phyloP scores from a whole-genome alignment of 257 asterid genomes.

The Striga asiatica region DNA sequence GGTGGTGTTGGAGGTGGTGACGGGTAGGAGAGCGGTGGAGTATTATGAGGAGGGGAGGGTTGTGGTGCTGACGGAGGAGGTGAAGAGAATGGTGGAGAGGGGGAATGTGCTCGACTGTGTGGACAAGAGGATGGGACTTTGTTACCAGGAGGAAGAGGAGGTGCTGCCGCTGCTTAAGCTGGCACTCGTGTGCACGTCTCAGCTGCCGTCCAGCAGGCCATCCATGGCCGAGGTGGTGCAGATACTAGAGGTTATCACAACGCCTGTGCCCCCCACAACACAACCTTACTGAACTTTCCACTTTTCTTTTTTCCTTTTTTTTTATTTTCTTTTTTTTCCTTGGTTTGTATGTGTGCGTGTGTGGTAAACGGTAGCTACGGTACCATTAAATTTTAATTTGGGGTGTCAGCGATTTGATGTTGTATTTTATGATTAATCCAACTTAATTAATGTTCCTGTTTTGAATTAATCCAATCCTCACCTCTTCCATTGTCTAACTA shows the following conservation, averaged over 20 bases:
- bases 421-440: no score
- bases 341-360: no score
- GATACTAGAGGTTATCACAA: conserved; percentile 74
- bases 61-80: conserved; percentile 67
- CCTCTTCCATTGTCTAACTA: no score
- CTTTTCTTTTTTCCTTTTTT: no score
- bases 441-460: no score
- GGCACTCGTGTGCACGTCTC: conserved; percentile 88
- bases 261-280: conserved; percentile 75
- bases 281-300: no score
- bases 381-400: no score
- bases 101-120: conserved; percentile 73
- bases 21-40: conserved; percentile 67
- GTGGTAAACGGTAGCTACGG: no score
- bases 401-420: no score
- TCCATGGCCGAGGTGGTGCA: conserved; percentile 97
- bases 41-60: conserved; percentile 88
- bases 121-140: conserved; percentile 66
- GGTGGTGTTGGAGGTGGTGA: conserved; percentile 70
- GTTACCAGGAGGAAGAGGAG: conserved; percentile 84
- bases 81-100: conserved; percentile 60
- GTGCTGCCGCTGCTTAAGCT: conserved; percentile 70
- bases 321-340: no score
- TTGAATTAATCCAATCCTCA: no score
- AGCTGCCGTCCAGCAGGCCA: conserved; percentile 92